Evolutionary conservation across 1,284 basidiomycete species (phyloP), one percentile per base, ranked within the genome.

Genomic region (Anthracocystis setariae): DNA sequence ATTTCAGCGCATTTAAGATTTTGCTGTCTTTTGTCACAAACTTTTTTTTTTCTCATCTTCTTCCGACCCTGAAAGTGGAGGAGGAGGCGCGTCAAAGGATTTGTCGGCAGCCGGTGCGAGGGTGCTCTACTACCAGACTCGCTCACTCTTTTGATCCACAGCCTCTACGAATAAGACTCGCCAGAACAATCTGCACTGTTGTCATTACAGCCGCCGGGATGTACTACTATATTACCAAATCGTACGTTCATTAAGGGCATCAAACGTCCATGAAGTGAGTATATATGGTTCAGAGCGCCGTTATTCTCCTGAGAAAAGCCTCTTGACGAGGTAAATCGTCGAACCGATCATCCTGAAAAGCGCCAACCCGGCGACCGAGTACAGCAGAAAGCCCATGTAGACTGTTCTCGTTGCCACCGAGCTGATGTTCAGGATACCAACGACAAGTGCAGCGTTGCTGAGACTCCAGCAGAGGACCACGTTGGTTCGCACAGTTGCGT

Each of bases 401-500:
- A 57, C 53, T 8, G 59, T 67, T 13, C 72, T 44, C 15, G 73
- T 76, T 2, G 38, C 56, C 12, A 48, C n/a, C 17, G 61, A 71
- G 25, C 66, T 69, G 33, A 81, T 69, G 40, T 77, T 80, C 20
- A 82, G 40, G 33, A 82, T 81, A 15, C 61, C 74, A 20, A 82
- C 69, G 3, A 68, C 77, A 2, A 82, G 71, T 15, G 78, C 81
- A 1, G 74, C 79, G 21, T 82, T 82, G 44, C 64, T 74, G 46
- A 82, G 48, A 24, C 73, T 89, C 90, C 93, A 95, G 3, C 88
- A 87, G 49, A 98, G 85, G 39, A 98, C 85, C 20, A 94, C 92
- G 84, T 94, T 95, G 15, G 93, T 96, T 62, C 93, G 86, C 68
- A 96, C 91, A 78, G 90, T 92, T 0, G 76, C 80, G 56, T 84